Percentiles rank a stretch among this genome's conserved stretches.
Conservation (phyloP, 305 asterid genomes). For the Fraxinus greggii region DNA sequence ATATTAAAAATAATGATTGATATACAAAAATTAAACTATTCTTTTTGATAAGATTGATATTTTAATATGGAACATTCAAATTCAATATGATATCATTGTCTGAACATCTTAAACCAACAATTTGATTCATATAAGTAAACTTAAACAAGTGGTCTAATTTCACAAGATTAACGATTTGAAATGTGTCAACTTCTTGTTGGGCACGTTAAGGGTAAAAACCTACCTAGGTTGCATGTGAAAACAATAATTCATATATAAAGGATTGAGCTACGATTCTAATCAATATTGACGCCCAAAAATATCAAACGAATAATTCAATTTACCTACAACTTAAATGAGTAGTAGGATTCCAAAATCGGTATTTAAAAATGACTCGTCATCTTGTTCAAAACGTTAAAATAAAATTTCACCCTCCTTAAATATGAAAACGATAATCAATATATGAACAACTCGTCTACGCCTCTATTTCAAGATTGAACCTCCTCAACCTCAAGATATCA, state of each 20-base stretch:
- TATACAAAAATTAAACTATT: neutral
- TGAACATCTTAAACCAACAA: no score
- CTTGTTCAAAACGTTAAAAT: neutral
- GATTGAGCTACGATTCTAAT: no score
- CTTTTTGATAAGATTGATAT: neutral
- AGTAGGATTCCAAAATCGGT: neutral
- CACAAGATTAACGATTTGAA: no score
- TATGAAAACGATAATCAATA: neutral
- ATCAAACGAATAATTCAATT: no score
- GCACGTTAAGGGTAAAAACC: neutral
- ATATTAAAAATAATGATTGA: neutral
- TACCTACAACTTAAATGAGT: no score
- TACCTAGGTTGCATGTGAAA: no score
- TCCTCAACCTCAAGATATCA: neutral
- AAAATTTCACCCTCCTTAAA: neutral
- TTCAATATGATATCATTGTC: neutral
- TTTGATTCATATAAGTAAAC: neutral
- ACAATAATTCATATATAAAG: no score
- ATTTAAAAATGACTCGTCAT: neutral
- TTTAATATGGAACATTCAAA: neutral
- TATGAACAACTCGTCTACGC: no score
- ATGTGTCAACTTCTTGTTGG: neutral
- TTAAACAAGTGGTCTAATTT: neutral
- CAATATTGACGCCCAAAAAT: no score
- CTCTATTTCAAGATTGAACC: neutral